Conservation (phyloP, 208 protist species). For the Trypanosomatidae sp. region DNA sequence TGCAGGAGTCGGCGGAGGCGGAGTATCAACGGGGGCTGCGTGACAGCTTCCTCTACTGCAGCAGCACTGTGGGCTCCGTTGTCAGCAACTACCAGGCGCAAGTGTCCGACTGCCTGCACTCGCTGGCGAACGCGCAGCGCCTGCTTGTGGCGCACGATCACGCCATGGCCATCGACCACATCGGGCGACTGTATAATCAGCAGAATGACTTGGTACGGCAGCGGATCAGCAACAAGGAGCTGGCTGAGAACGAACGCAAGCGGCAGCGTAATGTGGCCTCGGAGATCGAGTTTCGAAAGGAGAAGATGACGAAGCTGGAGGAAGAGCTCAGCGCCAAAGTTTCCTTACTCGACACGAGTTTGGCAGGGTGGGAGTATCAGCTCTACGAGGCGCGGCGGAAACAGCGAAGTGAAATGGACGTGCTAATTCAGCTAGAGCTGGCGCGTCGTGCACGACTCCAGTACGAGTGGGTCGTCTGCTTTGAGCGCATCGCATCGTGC, state of each 20-base stretch:
- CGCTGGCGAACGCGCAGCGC: conserved; percentile 70
- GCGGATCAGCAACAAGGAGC: conserved; percentile 36
- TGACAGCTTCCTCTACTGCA: conserved; percentile 70
- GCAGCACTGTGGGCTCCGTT: conserved; percentile 46
- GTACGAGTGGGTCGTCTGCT: conserved; percentile 68
- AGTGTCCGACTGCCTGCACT: conserved; percentile 65
- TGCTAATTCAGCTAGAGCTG: conserved; percentile 49
- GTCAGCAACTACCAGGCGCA: conserved; percentile 54
- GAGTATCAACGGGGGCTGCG: conserved; percentile 76
- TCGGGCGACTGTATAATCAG: conserved; percentile 62
- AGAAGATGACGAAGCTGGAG: conserved; percentile 52
- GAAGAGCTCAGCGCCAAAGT: conserved; percentile 37
- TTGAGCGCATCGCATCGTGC: conserved; percentile 65
- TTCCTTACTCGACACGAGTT: conserved; percentile 43
- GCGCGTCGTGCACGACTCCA: conserved; percentile 44
- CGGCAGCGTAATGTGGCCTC: conserved; percentile 44
- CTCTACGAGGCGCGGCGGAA: conserved; percentile 59
- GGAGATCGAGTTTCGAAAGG: conserved; percentile 40
- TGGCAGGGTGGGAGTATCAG: conserved; percentile 81
- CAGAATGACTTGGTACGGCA: conserved; percentile 46
- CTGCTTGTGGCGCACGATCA: conserved; percentile 84
- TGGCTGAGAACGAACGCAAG: conserved; percentile 48
- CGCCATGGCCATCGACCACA: conserved; percentile 58
- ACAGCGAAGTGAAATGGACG: conserved; percentile 39
- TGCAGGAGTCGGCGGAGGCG: conserved; percentile 44